A percentile compares a stretch with the other conserved stretches of the same genome.
Evolutionary conservation across 768 basidiomycete species (phyloP).

Genomic region (Xanthoconium stramineum): DNA sequence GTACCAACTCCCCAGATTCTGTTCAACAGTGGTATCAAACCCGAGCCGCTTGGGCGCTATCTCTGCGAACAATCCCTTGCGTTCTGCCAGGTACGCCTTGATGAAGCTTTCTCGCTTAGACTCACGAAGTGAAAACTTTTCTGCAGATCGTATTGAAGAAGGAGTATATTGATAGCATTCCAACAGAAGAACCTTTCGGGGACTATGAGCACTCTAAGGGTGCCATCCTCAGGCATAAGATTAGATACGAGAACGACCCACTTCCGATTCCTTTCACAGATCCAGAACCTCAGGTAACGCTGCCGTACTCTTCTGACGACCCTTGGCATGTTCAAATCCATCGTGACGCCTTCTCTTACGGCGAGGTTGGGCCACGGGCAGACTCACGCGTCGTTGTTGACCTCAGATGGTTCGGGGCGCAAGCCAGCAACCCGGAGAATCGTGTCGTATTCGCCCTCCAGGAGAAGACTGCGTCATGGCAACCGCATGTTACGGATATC

Average conservation of each 20-base stretch:
- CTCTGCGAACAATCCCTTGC: background rate
- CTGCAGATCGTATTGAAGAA: background rate
- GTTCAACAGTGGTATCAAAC: background rate
- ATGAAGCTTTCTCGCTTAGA: background rate
- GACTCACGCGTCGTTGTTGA: background rate
- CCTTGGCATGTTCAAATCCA: background rate
- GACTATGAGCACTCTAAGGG: background rate
- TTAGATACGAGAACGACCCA: background rate
- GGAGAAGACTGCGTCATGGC: background rate
- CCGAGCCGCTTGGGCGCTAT: background rate
- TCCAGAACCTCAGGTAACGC: background rate
- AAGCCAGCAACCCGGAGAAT: background rate
- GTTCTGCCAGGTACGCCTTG: background rate
- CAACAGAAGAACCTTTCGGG: background rate
- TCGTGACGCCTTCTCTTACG: background rate
- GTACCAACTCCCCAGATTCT: background rate
- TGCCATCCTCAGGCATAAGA: background rate
- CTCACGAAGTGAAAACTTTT: no score
- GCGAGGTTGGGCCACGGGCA: background rate
- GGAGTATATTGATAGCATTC: background rate
- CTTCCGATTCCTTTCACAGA: background rate
- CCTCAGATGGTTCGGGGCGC: background rate
- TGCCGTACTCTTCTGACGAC: background rate
- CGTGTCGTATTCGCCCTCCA: background rate
- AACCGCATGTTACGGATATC: background rate